A percentile compares a stretch with the other conserved stretches of the same genome.
phyloP scores from a whole-genome alignment of 176 grass and related monocot genomes.

The Musa troglodytarum region DNA sequence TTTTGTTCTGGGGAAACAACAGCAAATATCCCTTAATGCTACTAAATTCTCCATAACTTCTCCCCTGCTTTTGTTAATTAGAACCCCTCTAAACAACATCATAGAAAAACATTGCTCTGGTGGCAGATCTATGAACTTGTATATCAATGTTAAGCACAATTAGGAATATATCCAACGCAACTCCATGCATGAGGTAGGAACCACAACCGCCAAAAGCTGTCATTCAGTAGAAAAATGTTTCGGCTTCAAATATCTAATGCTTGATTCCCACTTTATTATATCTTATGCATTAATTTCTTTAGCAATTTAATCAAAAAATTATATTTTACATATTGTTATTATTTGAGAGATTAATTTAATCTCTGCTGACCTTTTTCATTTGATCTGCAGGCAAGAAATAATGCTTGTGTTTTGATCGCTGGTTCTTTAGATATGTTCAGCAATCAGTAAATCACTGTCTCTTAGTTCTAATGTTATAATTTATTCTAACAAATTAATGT shows the following conservation, averaged over 20 bases:
- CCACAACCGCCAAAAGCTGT: background rate
- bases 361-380: background rate
- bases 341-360: background rate
- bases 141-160: background rate
- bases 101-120: background rate
- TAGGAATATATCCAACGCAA: background rate
- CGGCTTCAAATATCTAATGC: background rate
- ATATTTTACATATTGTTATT: background rate
- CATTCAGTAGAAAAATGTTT: background rate
- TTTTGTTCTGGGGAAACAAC: no score
- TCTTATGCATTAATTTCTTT: background rate
- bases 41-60: no score
- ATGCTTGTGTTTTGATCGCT: constrained; percentile 76
- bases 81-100: no score
- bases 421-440: constrained; percentile 89
- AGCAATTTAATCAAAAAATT: background rate
- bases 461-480: background rate
- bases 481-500: background rate
- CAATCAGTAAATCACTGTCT: constrained; percentile 39
- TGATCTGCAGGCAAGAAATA: constrained; percentile 75
- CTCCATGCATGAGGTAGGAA: background rate
- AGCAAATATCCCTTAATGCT: no score
- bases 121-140: background rate
- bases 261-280: background rate
- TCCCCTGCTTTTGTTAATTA: no score